These are phyloP conservation scores for Nemophila menziesii DNA, from an alignment of 257 asterid genomes.

Conservation along the genomic window DNA sequence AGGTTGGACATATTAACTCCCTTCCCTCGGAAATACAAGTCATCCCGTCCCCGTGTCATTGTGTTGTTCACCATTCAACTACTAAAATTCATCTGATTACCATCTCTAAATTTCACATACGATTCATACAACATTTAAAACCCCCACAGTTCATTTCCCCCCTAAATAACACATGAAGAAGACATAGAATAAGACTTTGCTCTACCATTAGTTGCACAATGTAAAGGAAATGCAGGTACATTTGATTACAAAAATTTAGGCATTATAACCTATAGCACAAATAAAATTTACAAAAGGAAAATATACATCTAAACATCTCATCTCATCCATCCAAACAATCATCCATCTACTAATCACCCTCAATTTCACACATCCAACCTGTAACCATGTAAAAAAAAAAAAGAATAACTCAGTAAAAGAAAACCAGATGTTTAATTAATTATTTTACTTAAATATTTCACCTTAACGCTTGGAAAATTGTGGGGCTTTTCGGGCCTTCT, in stretches of 20 bases:
- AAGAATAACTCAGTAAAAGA: neutral
- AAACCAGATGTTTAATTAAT: too few species aligned
- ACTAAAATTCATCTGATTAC: too few species aligned
- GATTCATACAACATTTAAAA: too few species aligned
- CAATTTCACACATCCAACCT: neutral
- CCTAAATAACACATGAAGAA: too few species aligned
- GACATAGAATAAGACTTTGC: too few species aligned
- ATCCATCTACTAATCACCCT: neutral
- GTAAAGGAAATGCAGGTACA: neutral
- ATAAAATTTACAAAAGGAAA: neutral
- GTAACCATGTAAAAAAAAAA: neutral
- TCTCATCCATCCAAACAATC: neutral
- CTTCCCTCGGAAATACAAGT: too few species aligned
- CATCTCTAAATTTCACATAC: too few species aligned
- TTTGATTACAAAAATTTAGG: neutral
- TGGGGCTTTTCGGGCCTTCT: constrained; percentile 94
- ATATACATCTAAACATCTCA: neutral
- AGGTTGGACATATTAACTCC: too few species aligned
- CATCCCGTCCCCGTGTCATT: too few species aligned
- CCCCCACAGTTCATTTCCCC: too few species aligned
- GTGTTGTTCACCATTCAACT: too few species aligned
- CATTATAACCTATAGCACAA: neutral
- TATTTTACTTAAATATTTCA: constrained; percentile 1
- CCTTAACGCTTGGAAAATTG: constrained; percentile 96
- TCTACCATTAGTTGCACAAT: neutral